Conservation (phyloP, 177 flowering plant genomes). For the Telopea speciosissima region DNA sequence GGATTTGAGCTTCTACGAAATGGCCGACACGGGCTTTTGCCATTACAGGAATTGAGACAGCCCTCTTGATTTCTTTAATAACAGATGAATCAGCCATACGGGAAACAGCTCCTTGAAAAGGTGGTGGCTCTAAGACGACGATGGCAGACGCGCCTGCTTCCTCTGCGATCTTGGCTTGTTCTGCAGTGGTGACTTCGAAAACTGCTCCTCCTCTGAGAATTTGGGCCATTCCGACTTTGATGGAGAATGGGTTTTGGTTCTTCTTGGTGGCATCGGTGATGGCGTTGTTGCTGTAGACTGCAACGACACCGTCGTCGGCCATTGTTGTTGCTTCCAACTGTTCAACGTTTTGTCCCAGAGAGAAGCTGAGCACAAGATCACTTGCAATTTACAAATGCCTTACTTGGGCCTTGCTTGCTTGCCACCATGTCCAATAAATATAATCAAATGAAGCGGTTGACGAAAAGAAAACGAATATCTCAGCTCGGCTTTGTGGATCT, state of each 20-base stretch:
- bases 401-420: no score
- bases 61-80: conserved; percentile 38
- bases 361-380: no score
- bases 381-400: no score
- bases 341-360: conserved; percentile 4
- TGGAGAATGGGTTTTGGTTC: conserved; percentile 28
- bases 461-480: no score
- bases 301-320: conserved; percentile 38
- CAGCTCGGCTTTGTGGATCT: no score
- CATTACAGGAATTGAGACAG: conserved; percentile 50
- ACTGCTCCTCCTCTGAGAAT: conserved; percentile 62
- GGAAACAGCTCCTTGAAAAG: conserved; percentile 12
- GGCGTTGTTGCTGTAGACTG: conserved; percentile 35
- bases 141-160: conserved; percentile 56
- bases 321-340: conserved; percentile 10
- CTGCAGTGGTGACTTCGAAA: conserved; percentile 30
- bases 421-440: no score
- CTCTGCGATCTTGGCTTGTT: conserved; percentile 59
- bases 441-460: no score
- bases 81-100: conserved; percentile 52
- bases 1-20: conserved; percentile 66
- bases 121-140: conserved; percentile 17
- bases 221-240: conserved; percentile 45
- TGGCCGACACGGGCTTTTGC: conserved; percentile 55
- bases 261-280: conserved; percentile 31